These are phyloP conservation scores for Ilyonectria mors-panacis DNA, from an alignment of 2,329 filamentous ascomycete genomes.

Conservation along the genomic window DNA sequence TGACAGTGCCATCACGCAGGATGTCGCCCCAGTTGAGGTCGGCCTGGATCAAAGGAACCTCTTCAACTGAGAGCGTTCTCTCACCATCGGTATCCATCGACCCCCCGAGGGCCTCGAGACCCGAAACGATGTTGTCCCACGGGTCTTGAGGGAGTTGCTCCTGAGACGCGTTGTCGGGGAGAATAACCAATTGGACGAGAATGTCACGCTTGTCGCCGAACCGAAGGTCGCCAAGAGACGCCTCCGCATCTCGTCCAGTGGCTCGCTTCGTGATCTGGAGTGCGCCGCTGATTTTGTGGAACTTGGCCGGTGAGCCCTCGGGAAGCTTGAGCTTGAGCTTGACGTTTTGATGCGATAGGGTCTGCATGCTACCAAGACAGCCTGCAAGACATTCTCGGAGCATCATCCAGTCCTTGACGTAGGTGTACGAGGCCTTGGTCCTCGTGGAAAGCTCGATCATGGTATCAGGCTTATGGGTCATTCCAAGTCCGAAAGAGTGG, in stretches of 20 bases:
- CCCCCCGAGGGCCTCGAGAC: slow-evolving; percentile 92
- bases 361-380: slow-evolving; percentile 91
- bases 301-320: slow-evolving; percentile 97
- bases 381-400: slow-evolving; percentile 95
- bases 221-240: slow-evolving; percentile 88
- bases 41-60: slow-evolving; percentile 94
- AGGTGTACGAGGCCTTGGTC: slow-evolving; percentile 97
- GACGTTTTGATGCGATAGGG: slow-evolving; percentile 97
- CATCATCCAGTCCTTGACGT: slow-evolving; percentile 99
- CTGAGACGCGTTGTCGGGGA: slow-evolving; percentile 85
- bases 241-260: slow-evolving; percentile 94
- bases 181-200: slow-evolving; percentile 92
- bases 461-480: slow-evolving; percentile 98
- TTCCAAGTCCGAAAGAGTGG: slow-evolving; percentile 94
- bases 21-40: slow-evolving; percentile 96
- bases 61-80: slow-evolving; percentile 88
- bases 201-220: slow-evolving; percentile 97
- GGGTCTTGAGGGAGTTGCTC: slow-evolving; percentile 93
- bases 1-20: slow-evolving; percentile 86
- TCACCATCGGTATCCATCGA: slow-evolving; percentile 89
- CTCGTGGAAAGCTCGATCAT: slow-evolving; percentile 97
- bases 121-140: slow-evolving; percentile 98
- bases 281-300: slow-evolving; percentile 97
- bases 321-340: slow-evolving; percentile 95
- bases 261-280: slow-evolving; percentile 97